Evolutionary conservation across 768 basidiomycete species (phyloP), one percentile per base, ranked within the genome.

Genomic region (Xanthoconium stramineum): DNA sequence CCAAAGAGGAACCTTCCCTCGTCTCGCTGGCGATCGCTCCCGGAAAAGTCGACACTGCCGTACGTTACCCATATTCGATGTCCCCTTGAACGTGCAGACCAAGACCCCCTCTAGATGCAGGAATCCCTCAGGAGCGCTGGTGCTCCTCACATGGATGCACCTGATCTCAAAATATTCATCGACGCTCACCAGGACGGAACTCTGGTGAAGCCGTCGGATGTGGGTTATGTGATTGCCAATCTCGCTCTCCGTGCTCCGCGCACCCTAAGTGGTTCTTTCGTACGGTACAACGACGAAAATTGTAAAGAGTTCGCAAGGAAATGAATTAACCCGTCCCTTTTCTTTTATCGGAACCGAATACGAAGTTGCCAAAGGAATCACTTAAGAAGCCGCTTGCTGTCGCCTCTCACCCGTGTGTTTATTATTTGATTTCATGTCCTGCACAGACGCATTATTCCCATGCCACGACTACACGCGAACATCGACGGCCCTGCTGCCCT

Each of bases 11-110:
- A 69, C 83, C 83, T n/a, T 75, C 78, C 35, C 74, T 97, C 37
- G 77, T 80, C 9, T 83, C 85, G 4, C 79, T 95, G 33, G 88
- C 94, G 15, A 62, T 97, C 3, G 83, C 94, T 5, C 95, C 95
- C 1, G 95, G 95, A 14, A 86, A 86, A 72, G 92, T 97, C 29
- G 85, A 95, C 58, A 95, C 93, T 9, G 74, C 72, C 29, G 93
- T 91, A 69, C 61, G 82, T 78, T 17, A 37, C 45, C 37, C 42
- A 17, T 36, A 12, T 39, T 19, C 24, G 29, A 52, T 47, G 14
- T 19, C 46, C 37, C 52, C 37, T 36, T 45, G 20, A 46, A 29
- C 47, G 14, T 37, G 49, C 42, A 30, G 2, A 30, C 44, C 28
- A 51, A 42, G 20, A 36, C 52, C 46, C 46, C 44, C 42, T 51